Evolutionary conservation across 441 rosid genomes (phyloP).

Genomic region (Pelargonium cotyledonis): DNA sequence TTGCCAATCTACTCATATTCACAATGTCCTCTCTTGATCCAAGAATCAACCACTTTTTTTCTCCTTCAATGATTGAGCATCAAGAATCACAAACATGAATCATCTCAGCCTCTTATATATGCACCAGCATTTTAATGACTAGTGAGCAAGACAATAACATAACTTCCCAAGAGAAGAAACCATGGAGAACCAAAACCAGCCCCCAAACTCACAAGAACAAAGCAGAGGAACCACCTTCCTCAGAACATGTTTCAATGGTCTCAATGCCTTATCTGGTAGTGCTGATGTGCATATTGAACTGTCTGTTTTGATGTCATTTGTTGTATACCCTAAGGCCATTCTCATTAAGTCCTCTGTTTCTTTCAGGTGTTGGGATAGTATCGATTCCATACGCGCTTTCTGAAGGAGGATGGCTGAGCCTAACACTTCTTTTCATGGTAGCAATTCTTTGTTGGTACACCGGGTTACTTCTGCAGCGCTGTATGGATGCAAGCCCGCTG

Average conservation of each 20-base stretch:
- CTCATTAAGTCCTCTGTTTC: too few species aligned
- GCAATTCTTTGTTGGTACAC: slow-evolving; percentile 58
- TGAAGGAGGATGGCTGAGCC: slow-evolving; percentile 59
- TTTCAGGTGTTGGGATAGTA: slow-evolving; percentile 57
- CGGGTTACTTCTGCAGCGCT: slow-evolving; percentile 45
- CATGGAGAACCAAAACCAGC: slow-evolving; percentile 39
- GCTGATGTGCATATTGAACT: neutral
- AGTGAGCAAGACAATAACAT: neutral
- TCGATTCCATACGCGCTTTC: slow-evolving; percentile 64
- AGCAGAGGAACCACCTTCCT: slow-evolving; percentile 44
- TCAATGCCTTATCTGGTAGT: slow-evolving; percentile 53
- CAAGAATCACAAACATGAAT: neutral
- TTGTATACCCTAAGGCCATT: too few species aligned
- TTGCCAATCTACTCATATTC: slow-evolving; percentile 2
- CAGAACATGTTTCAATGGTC: slow-evolving; percentile 59
- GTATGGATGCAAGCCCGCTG: slow-evolving; percentile 37
- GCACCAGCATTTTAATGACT: neutral
- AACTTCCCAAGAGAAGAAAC: neutral
- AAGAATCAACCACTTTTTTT: neutral
- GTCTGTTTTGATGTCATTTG: neutral
- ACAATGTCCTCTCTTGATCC: neutral
- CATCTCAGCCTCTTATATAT: neutral
- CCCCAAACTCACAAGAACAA: slow-evolving; percentile 19
- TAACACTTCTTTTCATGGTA: slow-evolving; percentile 41
- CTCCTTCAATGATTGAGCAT: too few species aligned